phyloP scores from a whole-genome alignment of 768 basidiomycete genomes.

The Podaxis pistillaris region DNA sequence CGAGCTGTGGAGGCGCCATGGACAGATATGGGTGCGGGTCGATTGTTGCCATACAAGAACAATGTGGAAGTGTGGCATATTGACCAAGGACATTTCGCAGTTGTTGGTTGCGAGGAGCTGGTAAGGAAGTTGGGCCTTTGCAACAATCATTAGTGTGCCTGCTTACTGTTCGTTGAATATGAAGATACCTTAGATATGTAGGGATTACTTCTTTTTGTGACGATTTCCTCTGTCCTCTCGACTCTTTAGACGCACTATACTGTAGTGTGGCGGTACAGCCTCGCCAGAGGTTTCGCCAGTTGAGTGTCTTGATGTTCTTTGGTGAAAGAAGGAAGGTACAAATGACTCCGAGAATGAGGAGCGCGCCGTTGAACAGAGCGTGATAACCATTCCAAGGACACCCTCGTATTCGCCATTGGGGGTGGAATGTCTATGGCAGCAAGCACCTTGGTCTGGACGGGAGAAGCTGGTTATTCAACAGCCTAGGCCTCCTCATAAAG shows the following conservation, averaged over 20 bases:
- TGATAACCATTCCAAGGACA: not conserved
- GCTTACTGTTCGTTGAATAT: no score
- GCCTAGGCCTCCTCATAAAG: no score
- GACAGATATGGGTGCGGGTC: not conserved
- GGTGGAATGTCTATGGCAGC: not conserved
- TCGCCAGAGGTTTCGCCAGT: not conserved
- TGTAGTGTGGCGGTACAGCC: not conserved
- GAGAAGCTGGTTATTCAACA: no score
- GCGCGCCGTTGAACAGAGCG: not conserved
- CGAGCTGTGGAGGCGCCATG: not conserved
- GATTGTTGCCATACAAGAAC: not conserved
- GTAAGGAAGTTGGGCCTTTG: not conserved
- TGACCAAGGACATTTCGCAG: not conserved
- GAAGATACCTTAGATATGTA: no score
- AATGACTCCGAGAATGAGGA: not conserved
- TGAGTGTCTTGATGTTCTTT: not conserved
- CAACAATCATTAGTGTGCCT: not conserved
- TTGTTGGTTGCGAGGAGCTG: not conserved
- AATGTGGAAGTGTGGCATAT: conserved; percentile 3
- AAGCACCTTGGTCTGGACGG: no score
- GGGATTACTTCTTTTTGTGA: no score
- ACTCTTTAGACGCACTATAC: no score
- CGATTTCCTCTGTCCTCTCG: no score
- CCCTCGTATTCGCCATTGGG: not conserved
- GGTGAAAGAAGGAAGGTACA: not conserved